Base-by-base conservation (phyloP, 176 grass and related monocot genomes). In the Cocos nucifera region DNA sequence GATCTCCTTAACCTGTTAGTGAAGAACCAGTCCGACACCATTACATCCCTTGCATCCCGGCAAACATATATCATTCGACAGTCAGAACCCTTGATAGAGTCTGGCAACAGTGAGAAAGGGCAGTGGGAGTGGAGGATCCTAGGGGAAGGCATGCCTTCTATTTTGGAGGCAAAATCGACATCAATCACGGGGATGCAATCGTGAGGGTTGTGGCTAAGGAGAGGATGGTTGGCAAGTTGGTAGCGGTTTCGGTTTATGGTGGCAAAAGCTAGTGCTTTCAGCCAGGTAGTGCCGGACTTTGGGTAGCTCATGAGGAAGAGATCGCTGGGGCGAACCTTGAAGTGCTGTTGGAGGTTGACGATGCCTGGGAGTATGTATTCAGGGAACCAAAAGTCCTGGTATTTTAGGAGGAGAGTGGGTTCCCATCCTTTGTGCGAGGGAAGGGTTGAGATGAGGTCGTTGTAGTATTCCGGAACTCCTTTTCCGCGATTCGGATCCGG, bases 231-330 rank as follows among this genome's bases (percentile, higher is more conserved):
- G 65, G 20, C 17, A 14, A 15, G 6, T 21, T 21, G 4, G 56
- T 85, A 65, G 8, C 2, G 16, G 21, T 17, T 0, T 49, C 78
- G 77, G 49, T 67, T 59, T 49, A 57, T 25, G 66, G 80, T 50
- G 63, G 22, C 16, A 71, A 79, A 85, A 12, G 53, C 48, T 54
- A 89, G 70, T 0, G 81, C 77, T 58, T 89, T 89, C 18, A 85
- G 63, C 86, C 81, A 89, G 50, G 78, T 88, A 7, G 78, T 76
- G 64, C 81, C 81, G 30, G 74, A 75, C 56, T 85, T 89, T 28
- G 48, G 64, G 7, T 61, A 53, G 66, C 73, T 85, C 32, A 77
- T 61, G 30, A 89, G 77, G 65, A 89, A 17, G 51, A 89, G 29
- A 57, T 89, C 78, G 44, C 56, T 54, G 14, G 73, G 74, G 12